phyloP scores from a whole-genome alignment of 495 filamentous ascomycete species.

The Penicillium lagena region DNA sequence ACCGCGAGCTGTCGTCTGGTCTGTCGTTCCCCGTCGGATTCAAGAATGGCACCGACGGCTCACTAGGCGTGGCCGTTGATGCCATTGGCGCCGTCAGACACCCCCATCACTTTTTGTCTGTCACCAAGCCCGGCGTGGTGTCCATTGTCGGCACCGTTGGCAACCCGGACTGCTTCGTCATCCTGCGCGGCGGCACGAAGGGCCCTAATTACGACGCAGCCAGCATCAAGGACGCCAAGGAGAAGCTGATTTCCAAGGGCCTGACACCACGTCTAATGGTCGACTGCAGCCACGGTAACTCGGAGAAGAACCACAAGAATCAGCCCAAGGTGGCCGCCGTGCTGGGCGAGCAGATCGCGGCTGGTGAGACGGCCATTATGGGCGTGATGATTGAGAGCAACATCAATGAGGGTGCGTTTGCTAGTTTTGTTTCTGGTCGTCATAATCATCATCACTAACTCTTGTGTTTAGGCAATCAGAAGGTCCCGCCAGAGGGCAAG shows the following conservation, averaged over 20 bases:
- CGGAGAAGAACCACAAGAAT: constrained; percentile 91
- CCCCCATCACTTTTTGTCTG: constrained; percentile 96
- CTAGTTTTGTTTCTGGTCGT: not conserved
- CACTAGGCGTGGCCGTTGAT: constrained; percentile 84
- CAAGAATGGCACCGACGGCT: constrained; percentile 98
- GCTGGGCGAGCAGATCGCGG: constrained; percentile 76
- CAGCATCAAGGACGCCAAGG: constrained; percentile 73
- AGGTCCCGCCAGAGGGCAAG: constrained; percentile 86
- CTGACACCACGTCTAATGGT: constrained; percentile 82
- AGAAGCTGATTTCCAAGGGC: constrained; percentile 58
- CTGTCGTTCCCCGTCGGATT: constrained; percentile 96
- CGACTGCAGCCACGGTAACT: constrained; percentile 97
- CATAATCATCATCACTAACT: constrained; percentile 1
- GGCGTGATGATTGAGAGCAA: constrained; percentile 99
- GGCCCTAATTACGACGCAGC: constrained; percentile 90
- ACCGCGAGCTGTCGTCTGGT: constrained; percentile 90
- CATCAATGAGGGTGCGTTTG: constrained; percentile 74
- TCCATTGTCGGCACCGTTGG: constrained; percentile 93
- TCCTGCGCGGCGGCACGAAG: constrained; percentile 85
- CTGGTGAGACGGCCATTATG: constrained; percentile 84
- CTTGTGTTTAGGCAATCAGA: constrained; percentile 65
- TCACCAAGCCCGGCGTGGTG: constrained; percentile 94
- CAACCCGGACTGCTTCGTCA: constrained; percentile 98
- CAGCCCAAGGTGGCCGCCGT: constrained; percentile 88
- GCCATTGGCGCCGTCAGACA: constrained; percentile 91